Percentiles rank a stretch among this genome's conserved stretches.
Conservation (phyloP, 2,329 filamentous ascomycete species). For the Penicillium italicum region DNA sequence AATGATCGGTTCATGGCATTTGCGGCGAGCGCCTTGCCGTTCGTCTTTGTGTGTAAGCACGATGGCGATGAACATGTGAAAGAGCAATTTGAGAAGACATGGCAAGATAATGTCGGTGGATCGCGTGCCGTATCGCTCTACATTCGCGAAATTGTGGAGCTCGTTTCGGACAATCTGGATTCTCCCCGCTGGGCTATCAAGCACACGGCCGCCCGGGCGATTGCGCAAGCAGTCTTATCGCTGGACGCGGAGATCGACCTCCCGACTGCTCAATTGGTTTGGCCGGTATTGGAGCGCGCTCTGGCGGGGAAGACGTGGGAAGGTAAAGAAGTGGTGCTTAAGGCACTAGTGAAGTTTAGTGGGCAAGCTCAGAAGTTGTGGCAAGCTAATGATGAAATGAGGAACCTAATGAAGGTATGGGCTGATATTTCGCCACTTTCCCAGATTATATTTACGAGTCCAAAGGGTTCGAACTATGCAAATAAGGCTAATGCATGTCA, state of each 20-base stretch:
- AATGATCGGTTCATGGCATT: conserved; percentile 82
- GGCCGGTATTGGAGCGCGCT: conserved; percentile 79
- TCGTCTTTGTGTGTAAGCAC: conserved; percentile 82
- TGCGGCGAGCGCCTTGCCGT: conserved; percentile 72
- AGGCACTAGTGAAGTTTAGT: conserved; percentile 74
- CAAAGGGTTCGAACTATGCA: neutral
- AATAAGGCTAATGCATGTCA: conserved; percentile 35
- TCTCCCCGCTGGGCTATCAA: conserved; percentile 86
- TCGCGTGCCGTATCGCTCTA: conserved; percentile 78
- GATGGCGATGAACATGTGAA: conserved; percentile 77
- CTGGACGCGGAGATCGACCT: conserved; percentile 57
- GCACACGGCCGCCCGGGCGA: conserved; percentile 77
- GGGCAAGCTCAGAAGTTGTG: conserved; percentile 59
- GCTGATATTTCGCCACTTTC: neutral
- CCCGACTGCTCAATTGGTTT: conserved; percentile 62
- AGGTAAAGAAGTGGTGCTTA: conserved; percentile 81
- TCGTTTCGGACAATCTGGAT: conserved; percentile 66
- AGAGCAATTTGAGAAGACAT: conserved; percentile 78
- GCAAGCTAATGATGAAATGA: conserved; percentile 56
- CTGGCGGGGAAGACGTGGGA: conserved; percentile 86
- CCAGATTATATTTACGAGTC: neutral
- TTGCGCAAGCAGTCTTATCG: conserved; percentile 68
- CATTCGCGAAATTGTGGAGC: conserved; percentile 70
- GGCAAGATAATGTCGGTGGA: conserved; percentile 87
- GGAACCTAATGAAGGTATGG: conserved; percentile 64